Percentiles rank a stretch among this genome's conserved stretches.
These are phyloP conservation scores for Aspergillus sp. DNA, from an alignment of 2,329 filamentous ascomycete species.

Conservation along the genomic window DNA sequence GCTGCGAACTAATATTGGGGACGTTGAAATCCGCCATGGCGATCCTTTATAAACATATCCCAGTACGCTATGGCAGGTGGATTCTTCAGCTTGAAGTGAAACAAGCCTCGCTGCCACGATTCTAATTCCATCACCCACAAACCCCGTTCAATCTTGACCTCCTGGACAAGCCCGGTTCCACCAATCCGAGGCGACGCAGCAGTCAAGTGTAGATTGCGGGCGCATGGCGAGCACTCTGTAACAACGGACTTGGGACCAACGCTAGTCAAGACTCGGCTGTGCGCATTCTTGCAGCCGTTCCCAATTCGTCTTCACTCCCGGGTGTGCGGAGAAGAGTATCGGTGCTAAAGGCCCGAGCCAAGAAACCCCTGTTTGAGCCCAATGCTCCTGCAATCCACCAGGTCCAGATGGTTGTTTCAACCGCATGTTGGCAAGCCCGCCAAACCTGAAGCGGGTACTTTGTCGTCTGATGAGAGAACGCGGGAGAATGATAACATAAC, in stretches of 20 bases:
- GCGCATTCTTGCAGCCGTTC: neutral
- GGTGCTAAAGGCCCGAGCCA: neutral
- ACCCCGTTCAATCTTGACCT: constrained; percentile 7
- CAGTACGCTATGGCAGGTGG: neutral
- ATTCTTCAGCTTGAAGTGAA: neutral
- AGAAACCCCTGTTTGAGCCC: neutral
- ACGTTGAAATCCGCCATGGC: neutral
- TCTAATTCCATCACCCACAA: constrained; percentile 2
- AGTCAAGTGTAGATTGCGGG: neutral
- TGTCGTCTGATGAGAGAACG: too few species aligned
- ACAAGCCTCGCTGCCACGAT: neutral
- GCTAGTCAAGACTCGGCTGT: neutral
- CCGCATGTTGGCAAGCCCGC: neutral
- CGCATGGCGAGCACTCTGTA: too few species aligned
- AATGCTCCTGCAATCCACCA: neutral
- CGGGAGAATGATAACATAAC: too few species aligned
- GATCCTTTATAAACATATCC: neutral
- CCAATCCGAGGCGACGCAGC: constrained; percentile 6
- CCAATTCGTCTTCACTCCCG: neutral
- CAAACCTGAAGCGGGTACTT: neutral
- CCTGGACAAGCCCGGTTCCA: constrained; percentile 9
- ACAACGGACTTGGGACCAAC: neutral
- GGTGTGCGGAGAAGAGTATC: neutral
- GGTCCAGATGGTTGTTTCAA: neutral
- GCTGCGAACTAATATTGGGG: neutral